Percentiles rank a stretch among this genome's conserved stretches.
These are phyloP conservation scores for Prototheca stagnorum DNA, from an alignment of 163 green algal genomes.

Conservation along the genomic window DNA sequence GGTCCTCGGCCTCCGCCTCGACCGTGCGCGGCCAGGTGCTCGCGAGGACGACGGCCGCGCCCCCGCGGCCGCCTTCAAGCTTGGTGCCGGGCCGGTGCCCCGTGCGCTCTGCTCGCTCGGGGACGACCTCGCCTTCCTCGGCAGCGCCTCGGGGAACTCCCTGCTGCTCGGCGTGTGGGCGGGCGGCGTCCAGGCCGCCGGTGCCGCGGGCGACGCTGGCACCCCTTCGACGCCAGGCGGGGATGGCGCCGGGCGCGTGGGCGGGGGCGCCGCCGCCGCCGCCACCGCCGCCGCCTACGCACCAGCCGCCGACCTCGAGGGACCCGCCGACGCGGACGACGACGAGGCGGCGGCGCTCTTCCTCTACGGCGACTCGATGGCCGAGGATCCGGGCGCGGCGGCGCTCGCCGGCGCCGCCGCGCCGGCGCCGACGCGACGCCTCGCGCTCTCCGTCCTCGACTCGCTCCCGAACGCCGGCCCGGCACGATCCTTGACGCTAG, in stretches of 20 bases:
- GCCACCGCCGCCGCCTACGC: too few species aligned
- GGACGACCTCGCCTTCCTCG: constrained; percentile 71
- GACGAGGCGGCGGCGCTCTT: constrained; percentile 6
- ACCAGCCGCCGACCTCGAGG: too few species aligned
- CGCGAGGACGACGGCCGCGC: too few species aligned
- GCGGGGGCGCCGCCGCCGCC: not conserved
- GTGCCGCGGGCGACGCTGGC: not conserved
- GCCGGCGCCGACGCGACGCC: not conserved
- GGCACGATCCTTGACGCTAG: constrained; percentile 34
- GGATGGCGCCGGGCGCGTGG: not conserved
- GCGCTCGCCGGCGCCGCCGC: not conserved
- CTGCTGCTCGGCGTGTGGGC: constrained; percentile 46
- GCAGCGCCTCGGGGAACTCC: constrained; percentile 59
- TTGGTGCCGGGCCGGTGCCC: too few species aligned
- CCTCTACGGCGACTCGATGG: not conserved
- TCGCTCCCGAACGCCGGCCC: constrained; percentile 38
- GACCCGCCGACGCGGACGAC: not conserved
- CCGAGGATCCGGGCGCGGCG: not conserved
- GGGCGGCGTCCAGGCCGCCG: not conserved
- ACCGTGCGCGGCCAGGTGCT: too few species aligned
- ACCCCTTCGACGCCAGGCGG: not conserved
- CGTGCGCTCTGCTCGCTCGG: too few species aligned
- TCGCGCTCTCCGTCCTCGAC: constrained; percentile 34
- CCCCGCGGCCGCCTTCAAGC: too few species aligned
- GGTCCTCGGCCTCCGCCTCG: constrained; percentile 44